phyloP scores from a whole-genome alignment of 2,329 filamentous ascomycete genomes.

The Apiospora arundinis region DNA sequence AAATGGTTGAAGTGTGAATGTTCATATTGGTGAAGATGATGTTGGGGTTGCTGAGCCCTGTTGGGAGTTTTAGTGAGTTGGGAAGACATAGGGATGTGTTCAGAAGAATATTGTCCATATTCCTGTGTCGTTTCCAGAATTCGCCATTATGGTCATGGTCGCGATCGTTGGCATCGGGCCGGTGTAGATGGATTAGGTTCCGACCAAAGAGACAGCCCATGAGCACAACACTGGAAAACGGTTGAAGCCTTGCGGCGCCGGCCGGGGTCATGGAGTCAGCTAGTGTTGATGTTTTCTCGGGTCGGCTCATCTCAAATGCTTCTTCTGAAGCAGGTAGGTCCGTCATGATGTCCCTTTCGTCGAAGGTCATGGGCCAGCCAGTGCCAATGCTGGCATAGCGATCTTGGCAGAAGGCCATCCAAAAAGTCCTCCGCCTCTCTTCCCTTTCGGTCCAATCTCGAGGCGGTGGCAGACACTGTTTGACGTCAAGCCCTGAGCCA shows the following conservation, averaged over 20 bases:
- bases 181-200: conserved; percentile 89
- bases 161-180: conserved; percentile 79
- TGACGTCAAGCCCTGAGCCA: conserved; percentile 82
- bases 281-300: conserved; percentile 74
- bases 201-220: conserved; percentile 91
- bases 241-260: conserved; percentile 75
- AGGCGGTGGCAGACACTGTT: conserved; percentile 85
- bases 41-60: conserved; percentile 78
- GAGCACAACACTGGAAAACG: conserved; percentile 81
- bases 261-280: conserved; percentile 72
- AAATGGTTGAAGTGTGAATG: conserved; percentile 95
- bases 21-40: conserved; percentile 96
- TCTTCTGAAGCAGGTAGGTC: conserved; percentile 85
- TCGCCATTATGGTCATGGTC: conserved; percentile 89
- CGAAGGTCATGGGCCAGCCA: conserved; percentile 94
- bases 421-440: conserved; percentile 90
- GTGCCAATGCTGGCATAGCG: conserved; percentile 95
- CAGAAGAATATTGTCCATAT: conserved; percentile 87
- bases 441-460: conserved; percentile 95
- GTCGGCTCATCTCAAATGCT: conserved; percentile 80
- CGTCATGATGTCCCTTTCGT: conserved; percentile 89
- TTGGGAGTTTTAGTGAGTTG: conserved; percentile 77
- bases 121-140: conserved; percentile 93
- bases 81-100: conserved; percentile 88
- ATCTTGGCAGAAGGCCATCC: conserved; percentile 91